Evolutionary conservation across 2,329 filamentous ascomycete genomes (phyloP).

Genomic region (Trichoderma oligosporum): DNA sequence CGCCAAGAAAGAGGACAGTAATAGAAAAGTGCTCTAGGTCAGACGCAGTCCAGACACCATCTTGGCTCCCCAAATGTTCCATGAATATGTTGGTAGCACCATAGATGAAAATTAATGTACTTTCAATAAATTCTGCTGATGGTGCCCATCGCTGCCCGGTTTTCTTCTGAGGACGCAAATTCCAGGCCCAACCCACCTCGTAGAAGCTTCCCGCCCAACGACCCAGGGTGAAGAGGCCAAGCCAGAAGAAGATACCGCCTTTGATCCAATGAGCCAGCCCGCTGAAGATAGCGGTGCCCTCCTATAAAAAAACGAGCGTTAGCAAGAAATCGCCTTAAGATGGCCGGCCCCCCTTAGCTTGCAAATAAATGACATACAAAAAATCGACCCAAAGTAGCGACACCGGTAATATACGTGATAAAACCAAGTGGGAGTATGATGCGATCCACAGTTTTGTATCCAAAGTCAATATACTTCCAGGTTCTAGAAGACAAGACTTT

Average conservation of each 20-base stretch:
- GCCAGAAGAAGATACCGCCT: slow-evolving; percentile 91
- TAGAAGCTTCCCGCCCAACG: slow-evolving; percentile 89
- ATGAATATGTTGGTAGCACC: slow-evolving; percentile 88
- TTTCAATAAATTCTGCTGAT: slow-evolving; percentile 86
- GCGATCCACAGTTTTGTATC: slow-evolving; percentile 69
- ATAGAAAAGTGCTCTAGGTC: slow-evolving; percentile 93
- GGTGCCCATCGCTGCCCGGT: slow-evolving; percentile 63
- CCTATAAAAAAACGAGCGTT: slow-evolving; percentile 43
- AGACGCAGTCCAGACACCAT: slow-evolving; percentile 66
- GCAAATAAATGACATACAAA: slow-evolving; percentile 60
- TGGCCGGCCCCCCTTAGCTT: no score
- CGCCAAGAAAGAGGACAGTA: slow-evolving; percentile 88
- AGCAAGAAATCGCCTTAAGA: no score
- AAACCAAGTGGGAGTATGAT: slow-evolving; percentile 76
- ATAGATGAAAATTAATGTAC: slow-evolving; percentile 84
- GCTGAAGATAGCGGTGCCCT: slow-evolving; percentile 67
- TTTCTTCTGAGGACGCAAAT: slow-evolving; percentile 61
- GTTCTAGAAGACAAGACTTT: slow-evolving; percentile 53
- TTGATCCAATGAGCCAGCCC: slow-evolving; percentile 93
- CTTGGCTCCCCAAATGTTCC: slow-evolving; percentile 76
- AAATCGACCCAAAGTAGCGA: slow-evolving; percentile 74
- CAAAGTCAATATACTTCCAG: slow-evolving; percentile 54
- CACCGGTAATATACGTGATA: slow-evolving; percentile 65
- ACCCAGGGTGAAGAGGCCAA: slow-evolving; percentile 80
- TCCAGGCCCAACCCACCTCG: slow-evolving; percentile 94